A percentile compares a stretch with the other conserved stretches of the same genome.
These are phyloP conservation scores for Cercospora zeae-maydis DNA, from an alignment of 2,329 filamentous ascomycete species.

Conservation along the genomic window DNA sequence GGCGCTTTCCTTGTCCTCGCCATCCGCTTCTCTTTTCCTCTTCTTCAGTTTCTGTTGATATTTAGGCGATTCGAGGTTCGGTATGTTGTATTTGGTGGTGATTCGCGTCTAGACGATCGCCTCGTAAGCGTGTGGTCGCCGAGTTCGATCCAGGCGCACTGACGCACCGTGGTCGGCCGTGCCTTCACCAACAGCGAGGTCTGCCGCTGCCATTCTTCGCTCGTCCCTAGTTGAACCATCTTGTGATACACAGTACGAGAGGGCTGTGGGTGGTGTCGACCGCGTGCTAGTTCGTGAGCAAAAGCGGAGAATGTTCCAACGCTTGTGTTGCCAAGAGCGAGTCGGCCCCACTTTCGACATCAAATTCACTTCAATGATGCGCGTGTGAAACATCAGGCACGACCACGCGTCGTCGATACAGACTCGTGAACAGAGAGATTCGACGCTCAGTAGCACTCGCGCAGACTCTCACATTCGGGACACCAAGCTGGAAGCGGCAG, in stretches of 20 bases:
- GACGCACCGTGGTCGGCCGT: slow-evolving; percentile 72
- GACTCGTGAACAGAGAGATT: not conserved
- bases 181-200: slow-evolving; percentile 82
- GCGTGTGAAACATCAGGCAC: not conserved
- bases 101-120: slow-evolving; percentile 66
- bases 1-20: slow-evolving; percentile 22
- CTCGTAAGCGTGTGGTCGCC: slow-evolving; percentile 6
- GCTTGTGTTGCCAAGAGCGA: not conserved
- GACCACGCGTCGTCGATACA: not conserved
- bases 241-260: slow-evolving; percentile 1
- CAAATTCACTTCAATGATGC: slow-evolving; percentile 1
- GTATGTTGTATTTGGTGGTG: slow-evolving; percentile 85
- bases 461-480: not conserved
- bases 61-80: slow-evolving; percentile 33
- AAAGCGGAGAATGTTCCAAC: not conserved
- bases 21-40: slow-evolving; percentile 25
- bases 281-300: not conserved
- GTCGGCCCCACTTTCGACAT: slow-evolving; percentile 4
- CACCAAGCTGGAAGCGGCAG: not conserved
- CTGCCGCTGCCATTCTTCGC: slow-evolving; percentile 88
- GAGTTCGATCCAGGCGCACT: slow-evolving; percentile 11
- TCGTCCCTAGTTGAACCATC: slow-evolving; percentile 79
- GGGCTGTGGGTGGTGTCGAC: not conserved
- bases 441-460: not conserved
- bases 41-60: slow-evolving; percentile 33